Evolutionary conservation across 75 land plant species (phyloP), one percentile per base, ranked within the genome.

Genomic region (Selaginella moellendorffii): DNA sequence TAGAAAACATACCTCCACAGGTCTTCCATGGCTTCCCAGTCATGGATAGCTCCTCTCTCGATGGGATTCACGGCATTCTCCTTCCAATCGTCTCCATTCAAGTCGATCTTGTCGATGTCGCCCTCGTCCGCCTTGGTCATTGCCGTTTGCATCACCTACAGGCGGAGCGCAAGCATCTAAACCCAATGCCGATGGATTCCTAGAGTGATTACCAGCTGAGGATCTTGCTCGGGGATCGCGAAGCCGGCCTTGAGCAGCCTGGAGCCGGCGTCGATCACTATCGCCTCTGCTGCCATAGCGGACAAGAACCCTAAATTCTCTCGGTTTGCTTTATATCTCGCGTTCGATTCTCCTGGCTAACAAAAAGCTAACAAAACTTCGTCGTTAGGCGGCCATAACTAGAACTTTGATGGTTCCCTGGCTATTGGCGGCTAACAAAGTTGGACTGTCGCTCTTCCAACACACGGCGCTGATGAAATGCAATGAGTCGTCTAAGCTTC

Each of bases 11-110:
- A 81, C 28, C 77, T 74, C 76, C 95, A 73, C 66, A 95, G 65
- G 67, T 95, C 99, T 62, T 95, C 99, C 87, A 95, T 89, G 23
- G 97, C 88, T 74, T 95, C 99, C 99, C 99, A 95, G 31, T 86
- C 88, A 52, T 63, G 86, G 54, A 95, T 77, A 59, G 82, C 74
- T 0, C 99, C 99, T 76, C 97, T 76, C 54, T 75, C 82, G 51
- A 95, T 77, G 2, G 99, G 96, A 67, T 90, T 79, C 53, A 90
- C 74, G 24, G 65, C 51, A 29, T 81, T 86, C 66, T 80, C 90
- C 31, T 36, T 36, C 46, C 46, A 36, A 36, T 36, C 46, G 14
- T 14, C 14, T 14, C 46, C 46, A 36, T 36, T 36, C 46, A 36
- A 36, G 46, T 36, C 71, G 82, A 69, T 79, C 84, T 54, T 75